Evolutionary conservation across 805 yeast species (phyloP).

Genomic region (Candida coquimbonensis): DNA sequence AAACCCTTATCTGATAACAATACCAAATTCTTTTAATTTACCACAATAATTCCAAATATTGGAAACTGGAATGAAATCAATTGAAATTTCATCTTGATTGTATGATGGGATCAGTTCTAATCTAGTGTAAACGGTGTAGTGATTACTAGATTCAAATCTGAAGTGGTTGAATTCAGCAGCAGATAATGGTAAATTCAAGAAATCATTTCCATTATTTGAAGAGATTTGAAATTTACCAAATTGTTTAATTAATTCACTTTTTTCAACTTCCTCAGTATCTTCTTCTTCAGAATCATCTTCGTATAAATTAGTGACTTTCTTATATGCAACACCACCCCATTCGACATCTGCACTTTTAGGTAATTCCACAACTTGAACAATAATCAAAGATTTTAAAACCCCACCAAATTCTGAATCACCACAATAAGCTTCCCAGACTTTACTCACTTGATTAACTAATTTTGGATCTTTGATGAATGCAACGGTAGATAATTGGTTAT

Average conservation of each 20-base stretch:
- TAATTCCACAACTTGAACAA: constrained; percentile 48
- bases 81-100: constrained; percentile 3
- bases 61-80: constrained; percentile 24
- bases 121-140: constrained; percentile 19
- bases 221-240: constrained; percentile 1
- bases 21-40: constrained; percentile 16
- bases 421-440: constrained; percentile 42
- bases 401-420: constrained; percentile 19
- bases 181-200: constrained; percentile 16
- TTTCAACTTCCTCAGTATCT: not conserved
- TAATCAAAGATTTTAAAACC: constrained; percentile 28
- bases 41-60: constrained; percentile 24
- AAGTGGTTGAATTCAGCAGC: constrained; percentile 10
- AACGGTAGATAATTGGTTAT: constrained; percentile 38
- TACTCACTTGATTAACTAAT: constrained; percentile 26
- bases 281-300: constrained; percentile 38
- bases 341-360: constrained; percentile 65
- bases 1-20: constrained; percentile 16
- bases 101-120: constrained; percentile 8
- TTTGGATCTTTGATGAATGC: constrained; percentile 43
- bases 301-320: constrained; percentile 27
- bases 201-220: constrained; percentile 13
- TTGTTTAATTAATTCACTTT: not conserved
- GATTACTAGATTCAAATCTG: constrained; percentile 7
- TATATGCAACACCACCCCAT: constrained; percentile 63